Evolutionary conservation across 2,329 filamentous ascomycete species (phyloP).

Genomic region (Fusarium avenaceum): DNA sequence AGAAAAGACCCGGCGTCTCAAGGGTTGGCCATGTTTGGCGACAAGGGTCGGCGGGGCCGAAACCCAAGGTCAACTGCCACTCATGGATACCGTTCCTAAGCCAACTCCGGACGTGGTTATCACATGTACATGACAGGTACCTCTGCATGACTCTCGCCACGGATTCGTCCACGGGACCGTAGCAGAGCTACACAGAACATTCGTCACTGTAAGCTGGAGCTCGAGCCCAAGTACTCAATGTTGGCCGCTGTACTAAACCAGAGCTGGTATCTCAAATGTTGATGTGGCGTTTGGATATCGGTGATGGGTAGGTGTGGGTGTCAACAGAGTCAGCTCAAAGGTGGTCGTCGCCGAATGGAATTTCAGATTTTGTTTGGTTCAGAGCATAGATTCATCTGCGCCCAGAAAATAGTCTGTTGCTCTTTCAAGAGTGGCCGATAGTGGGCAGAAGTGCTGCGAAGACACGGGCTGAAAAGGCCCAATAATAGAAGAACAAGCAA

Average conservation of each 20-base stretch:
- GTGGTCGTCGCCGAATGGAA: constrained; percentile 30
- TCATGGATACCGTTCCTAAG: constrained; percentile 45
- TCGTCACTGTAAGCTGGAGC: constrained; percentile 37
- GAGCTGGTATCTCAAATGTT: constrained; percentile 40
- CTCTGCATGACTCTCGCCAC: constrained; percentile 48
- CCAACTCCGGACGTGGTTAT: constrained; percentile 50
- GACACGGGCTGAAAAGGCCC: constrained; percentile 13
- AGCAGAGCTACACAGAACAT: constrained; percentile 33
- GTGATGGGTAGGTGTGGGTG: constrained; percentile 37
- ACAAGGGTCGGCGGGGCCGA: constrained; percentile 49
- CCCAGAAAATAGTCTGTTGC: background rate
- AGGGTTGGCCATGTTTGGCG: constrained; percentile 40
- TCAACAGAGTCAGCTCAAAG: constrained; percentile 36
- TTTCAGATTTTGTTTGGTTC: constrained; percentile 29
- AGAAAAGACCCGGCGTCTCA: constrained; percentile 37
- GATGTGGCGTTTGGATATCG: constrained; percentile 44
- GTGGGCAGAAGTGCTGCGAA: constrained; percentile 1
- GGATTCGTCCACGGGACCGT: constrained; percentile 42
- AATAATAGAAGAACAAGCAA: constrained; percentile 4
- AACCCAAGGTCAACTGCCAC: constrained; percentile 50
- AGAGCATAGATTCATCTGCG: constrained; percentile 10
- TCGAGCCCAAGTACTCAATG: constrained; percentile 29
- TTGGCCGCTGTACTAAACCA: constrained; percentile 20
- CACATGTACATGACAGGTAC: constrained; percentile 47
- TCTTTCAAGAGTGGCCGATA: background rate